These are phyloP conservation scores for Candida cerambycidarum DNA, from an alignment of 805 yeast genomes.

Conservation along the genomic window DNA sequence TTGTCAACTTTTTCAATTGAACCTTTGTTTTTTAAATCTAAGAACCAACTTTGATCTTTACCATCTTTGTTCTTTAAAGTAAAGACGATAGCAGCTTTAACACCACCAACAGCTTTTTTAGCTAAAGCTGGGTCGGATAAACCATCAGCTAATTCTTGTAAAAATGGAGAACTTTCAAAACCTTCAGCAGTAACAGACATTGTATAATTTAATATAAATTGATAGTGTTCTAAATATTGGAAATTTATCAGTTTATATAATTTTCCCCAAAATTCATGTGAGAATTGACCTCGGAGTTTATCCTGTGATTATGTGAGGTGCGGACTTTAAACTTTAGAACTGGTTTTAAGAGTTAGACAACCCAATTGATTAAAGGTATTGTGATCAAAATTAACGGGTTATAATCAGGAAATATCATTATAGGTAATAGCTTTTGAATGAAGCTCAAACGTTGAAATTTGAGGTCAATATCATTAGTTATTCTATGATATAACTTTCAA, in stretches of 20 bases:
- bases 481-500: too few relatives aligned
- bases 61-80: conserved; percentile 64
- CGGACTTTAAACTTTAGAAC: too few relatives aligned
- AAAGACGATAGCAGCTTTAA: conserved; percentile 64
- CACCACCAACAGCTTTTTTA: conserved; percentile 43
- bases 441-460: too few relatives aligned
- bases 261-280: conserved; percentile 8
- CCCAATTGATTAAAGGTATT: too few relatives aligned
- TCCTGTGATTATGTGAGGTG: conserved; percentile 4
- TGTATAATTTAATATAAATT: conserved; percentile 3
- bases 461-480: too few relatives aligned
- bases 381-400: too few relatives aligned
- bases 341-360: not conserved
- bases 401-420: too few relatives aligned
- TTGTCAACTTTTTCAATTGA: conserved; percentile 39
- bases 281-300: conserved; percentile 7
- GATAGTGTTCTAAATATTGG: too few relatives aligned
- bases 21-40: conserved; percentile 68
- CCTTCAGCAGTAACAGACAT: conserved; percentile 36
- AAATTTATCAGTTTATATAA: conserved; percentile 4
- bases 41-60: conserved; percentile 59
- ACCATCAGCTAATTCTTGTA: conserved; percentile 39
- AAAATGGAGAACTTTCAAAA: conserved; percentile 44
- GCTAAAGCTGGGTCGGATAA: conserved; percentile 34
- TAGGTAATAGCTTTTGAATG: too few relatives aligned